Evolutionary conservation across 2,329 filamentous ascomycete species (phyloP), one percentile per base, ranked within the genome.

Genomic region (Claviceps sp.): DNA sequence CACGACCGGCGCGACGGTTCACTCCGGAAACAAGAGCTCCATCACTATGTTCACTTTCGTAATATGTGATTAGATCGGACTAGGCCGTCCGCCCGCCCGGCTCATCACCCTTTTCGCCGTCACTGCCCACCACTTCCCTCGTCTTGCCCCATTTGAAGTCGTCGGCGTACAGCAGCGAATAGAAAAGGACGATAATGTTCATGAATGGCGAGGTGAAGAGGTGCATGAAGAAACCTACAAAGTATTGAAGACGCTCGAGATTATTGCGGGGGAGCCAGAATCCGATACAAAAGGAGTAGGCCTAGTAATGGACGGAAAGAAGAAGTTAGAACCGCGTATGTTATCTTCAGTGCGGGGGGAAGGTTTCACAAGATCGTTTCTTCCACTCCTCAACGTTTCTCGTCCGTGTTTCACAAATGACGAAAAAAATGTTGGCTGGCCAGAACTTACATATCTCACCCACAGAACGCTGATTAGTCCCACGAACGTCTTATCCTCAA

Each of bases 81-180:
- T 40, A 40, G 38, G 11, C 16, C 18, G 11, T 26, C 16, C 38
- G 36, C 4, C 36, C 24, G 6, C 38, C 38, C 16, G 38, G 8
- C 24, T 26, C 38, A 26, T 36, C 24, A 11, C n/a, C n/a, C 13
- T 50, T 44, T 9, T 43, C 48, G 2, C 48, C 48, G 6, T 50
- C 48, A 4, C 1, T 6, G 18, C 16, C 22, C 5, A 51, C 59
- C 2, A 71, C 67, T 34, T 70, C 66, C 2, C 68, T 59, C 1
- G 71, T 73, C 61, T 73, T 73, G 16, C 70, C 71, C 71, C 70
- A 73, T 52, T 67, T 69, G 60, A 73, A 73, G 56, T 71, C 68
- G 52, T 73, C 70, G 5, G 70, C 67, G 49, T 72, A 61, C 45
- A 67, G 59, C 18, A 73, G 61, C 0, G 71, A 71, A 53, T 72